Base-by-base conservation (phyloP, 2,329 filamentous ascomycete species). In the Monilinia laxa region DNA sequence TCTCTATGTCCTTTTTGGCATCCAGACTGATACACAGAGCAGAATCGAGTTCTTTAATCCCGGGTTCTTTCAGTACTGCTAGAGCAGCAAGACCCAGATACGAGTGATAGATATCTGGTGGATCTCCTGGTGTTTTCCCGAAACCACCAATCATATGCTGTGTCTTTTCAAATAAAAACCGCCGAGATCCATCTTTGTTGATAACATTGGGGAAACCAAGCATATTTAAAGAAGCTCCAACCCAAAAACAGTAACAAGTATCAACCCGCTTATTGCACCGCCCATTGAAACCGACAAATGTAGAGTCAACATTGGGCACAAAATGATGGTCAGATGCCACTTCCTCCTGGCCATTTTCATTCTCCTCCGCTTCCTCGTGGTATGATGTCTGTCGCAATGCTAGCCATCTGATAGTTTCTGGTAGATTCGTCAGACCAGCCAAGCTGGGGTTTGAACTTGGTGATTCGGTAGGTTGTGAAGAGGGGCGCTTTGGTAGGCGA, bases 211-310 rank as follows among this genome's bases (percentile, higher is more conserved):
- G 31, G 9, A 84, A 78, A 40, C 84, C 82, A 14, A 91, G 80
- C 72, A 90, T 85, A 81, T 77, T 76, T 62, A 85, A 76, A 62
- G 92, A 87, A 2, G 87, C 92, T 4, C 84, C 84, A 0, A 91
- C 92, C 95, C 95, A 99, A 82, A 94, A 99, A 28, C 87, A 90
- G 78, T 99, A 99, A 79, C 95, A 99, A 0, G 95, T 98, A 78
- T 99, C 95, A 12, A 91, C 90, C 58, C 89, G 84, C 78, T 99
- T 99, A 80, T 97, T 97, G 76, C 87, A 88, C 60, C 95, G 87
- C 35, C 95, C 95, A 74, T 96, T 97, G 79, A 96, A 93, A 12
- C 93, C 95, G 1, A 92, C 84, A 82, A 76, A 69, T 73, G 75
- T 62, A 74, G 75, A 51, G 64, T 73, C 57, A 62, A 71, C 25